Evolutionary conservation across 2,329 filamentous ascomycete genomes (phyloP), one percentile per base, ranked within the genome.

Genomic region (Paraphaeosphaeria sporulosa): DNA sequence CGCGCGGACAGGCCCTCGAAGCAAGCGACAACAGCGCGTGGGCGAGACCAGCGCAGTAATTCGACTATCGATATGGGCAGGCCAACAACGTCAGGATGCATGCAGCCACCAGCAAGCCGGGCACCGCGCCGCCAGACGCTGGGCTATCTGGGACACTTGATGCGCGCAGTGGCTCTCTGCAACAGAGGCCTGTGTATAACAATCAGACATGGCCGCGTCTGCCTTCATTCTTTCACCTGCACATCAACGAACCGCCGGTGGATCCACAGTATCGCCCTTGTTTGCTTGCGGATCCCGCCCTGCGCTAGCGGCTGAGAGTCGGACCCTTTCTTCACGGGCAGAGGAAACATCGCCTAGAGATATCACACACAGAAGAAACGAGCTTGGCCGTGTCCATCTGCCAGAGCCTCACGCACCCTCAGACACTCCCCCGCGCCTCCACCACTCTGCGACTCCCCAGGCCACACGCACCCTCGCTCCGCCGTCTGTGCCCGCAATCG

Each of bases 41-140:
- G 56, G 42, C 21, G 51, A 46, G 21, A 47, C 44, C 44, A 59
- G 59, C 63, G 58, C 56, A 62, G 59, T 40, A 46, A 65, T 64
- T 65, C 63, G 63, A 52, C 49, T 42, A 15, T 23, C 13, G n/a
- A 3, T 12, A 52, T 8, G 19, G n/a, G 42, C 42, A 44, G 19
- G 47, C 34, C 49, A 19, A 12, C 30, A 30, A n/a, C 19, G 12
- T 40, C 38, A 40, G 38, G 38, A 40, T 40, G 38, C 38, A 40
- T 40, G 38, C 38, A n/a, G 38, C 38, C 38, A 40, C 36, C 36
- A n/a, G 27, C 27, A 40, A 17, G 10, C 32, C 19, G 10, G 34
- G 34, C 32, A 40, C 12, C n/a, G n/a, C n/a, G 10, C 12, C 32
- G 19, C 32, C 32, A 27, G 25, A 27, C 25, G 25, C 25, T 6